Conservation (phyloP, 1,139 yeast genomes). For the Pneumocystis jirovecii region DNA sequence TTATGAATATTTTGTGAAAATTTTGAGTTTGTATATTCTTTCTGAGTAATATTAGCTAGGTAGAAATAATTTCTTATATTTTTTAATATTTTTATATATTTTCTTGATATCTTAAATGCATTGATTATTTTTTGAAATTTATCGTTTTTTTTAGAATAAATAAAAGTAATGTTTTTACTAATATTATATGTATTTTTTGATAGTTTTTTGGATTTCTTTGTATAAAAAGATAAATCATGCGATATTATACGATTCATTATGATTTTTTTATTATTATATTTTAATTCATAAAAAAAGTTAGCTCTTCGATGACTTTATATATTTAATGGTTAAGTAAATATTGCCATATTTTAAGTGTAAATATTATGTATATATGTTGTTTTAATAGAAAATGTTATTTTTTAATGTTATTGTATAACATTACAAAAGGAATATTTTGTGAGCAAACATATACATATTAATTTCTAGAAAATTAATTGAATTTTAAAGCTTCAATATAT, state of each 20-base stretch:
- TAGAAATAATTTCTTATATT: background rate
- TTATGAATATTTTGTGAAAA: background rate
- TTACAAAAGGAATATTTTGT: background rate
- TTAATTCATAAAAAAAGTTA: background rate
- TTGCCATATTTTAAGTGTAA: background rate
- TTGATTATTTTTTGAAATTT: background rate
- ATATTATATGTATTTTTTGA: background rate
- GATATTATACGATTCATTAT: background rate
- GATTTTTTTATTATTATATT: background rate
- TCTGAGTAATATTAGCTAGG: background rate
- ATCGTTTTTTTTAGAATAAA: background rate
- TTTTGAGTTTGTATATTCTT: background rate
- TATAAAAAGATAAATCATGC: background rate
- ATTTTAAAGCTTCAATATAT: background rate
- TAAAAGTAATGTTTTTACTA: background rate
- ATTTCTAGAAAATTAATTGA: background rate
- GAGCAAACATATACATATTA: no score
- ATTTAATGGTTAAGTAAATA: no score
- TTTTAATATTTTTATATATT: background rate
- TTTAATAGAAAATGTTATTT: no score
- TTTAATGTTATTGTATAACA: no score
- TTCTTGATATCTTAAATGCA: background rate
- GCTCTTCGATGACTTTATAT: background rate
- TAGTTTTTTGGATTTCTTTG: background rate
- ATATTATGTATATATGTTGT: no score